Evolutionary conservation across 2,329 filamentous ascomycete genomes (phyloP), one percentile per base, ranked within the genome.

Genomic region (Neophaeococcomyces aloes): DNA sequence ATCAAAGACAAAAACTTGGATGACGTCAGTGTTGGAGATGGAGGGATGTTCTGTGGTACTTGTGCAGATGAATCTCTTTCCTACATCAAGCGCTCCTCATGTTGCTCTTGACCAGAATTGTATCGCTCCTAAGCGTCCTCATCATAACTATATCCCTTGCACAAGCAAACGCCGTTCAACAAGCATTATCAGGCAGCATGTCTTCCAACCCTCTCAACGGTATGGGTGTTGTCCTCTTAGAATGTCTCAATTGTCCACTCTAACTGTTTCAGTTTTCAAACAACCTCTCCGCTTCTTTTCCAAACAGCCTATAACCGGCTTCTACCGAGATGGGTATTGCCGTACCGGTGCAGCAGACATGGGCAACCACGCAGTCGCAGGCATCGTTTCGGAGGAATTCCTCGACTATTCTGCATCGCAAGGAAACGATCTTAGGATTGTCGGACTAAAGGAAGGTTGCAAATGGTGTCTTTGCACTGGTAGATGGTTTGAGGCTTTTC

Each of bases 401-500:
- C 71, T 81, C 29, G 74, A 79, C 56, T 80, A 74, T 62, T 70
- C 69, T 23, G 75, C 76, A 17, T 64, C 67, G 4, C 67, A 70
- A 30, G 77, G 76, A 30, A 81, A 81, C 54, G 73, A 81, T 53
- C 64, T 81, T 29, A 68, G 75, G n/a, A 53, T 58, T 2, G 67
- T 68, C 23, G 76, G 76, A 2, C 65, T 80, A 44, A 72, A 64
- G 15, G 71, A 64, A 7, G 76, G 78, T 5, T 79, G 75, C 54
- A 75, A 74, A 57, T 81, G 77, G 75, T 81, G 77, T 59, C 61
- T 81, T 4, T 81, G 78, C 54, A 76, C 75, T 2, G 64, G 61
- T 10, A 60, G 76, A 37, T 80, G 75, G 75, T 70, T 72, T 51
- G 75, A 81, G 56, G 77, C 76, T 1, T 71, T 76, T 48, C 63